Percentiles rank a stretch among this genome's conserved stretches.
phyloP scores from a whole-genome alignment of 164 flowering plant species.

The Cinnamomum micranthum region DNA sequence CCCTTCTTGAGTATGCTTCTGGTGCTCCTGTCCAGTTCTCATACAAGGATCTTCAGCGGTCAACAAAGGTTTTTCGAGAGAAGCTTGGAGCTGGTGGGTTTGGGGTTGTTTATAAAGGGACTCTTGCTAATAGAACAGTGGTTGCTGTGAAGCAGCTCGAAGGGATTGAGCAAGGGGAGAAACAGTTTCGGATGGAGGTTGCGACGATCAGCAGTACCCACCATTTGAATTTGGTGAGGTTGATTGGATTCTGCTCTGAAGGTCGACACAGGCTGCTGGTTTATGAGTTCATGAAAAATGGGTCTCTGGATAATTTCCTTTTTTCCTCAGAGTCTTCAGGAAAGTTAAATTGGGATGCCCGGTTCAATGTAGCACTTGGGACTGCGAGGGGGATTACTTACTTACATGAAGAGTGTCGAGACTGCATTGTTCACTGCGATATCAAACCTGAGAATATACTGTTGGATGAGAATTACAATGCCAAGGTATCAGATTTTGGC shows the following conservation, averaged over 20 bases:
- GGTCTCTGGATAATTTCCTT: slow-evolving; percentile 32
- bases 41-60: slow-evolving; percentile 32
- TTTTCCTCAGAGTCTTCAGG: slow-evolving; percentile 26
- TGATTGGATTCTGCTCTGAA: slow-evolving; percentile 42
- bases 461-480: slow-evolving; percentile 61
- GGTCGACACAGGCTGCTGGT: slow-evolving; percentile 39
- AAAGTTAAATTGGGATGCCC: slow-evolving; percentile 54
- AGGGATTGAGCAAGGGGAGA: slow-evolving; percentile 44
- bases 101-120: slow-evolving; percentile 33
- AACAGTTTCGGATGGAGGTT: slow-evolving; percentile 41
- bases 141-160: slow-evolving; percentile 37
- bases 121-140: slow-evolving; percentile 28
- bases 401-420: slow-evolving; percentile 87
- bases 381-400: slow-evolving; percentile 81
- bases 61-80: slow-evolving; percentile 35
- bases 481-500: slow-evolving; percentile 83
- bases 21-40: slow-evolving; percentile 43
- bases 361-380: slow-evolving; percentile 70
- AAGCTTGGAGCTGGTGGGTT: slow-evolving; percentile 39
- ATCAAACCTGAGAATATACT: slow-evolving; percentile 88
- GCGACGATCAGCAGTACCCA: slow-evolving; percentile 41
- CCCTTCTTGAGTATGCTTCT: slow-evolving; percentile 39
- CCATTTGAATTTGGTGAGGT: slow-evolving; percentile 36
- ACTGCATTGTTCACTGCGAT: slow-evolving; percentile 84
- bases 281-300: slow-evolving; percentile 40